Evolutionary conservation across 1,284 basidiomycete species (phyloP).

Genomic region (Austropuccinia psidii): DNA sequence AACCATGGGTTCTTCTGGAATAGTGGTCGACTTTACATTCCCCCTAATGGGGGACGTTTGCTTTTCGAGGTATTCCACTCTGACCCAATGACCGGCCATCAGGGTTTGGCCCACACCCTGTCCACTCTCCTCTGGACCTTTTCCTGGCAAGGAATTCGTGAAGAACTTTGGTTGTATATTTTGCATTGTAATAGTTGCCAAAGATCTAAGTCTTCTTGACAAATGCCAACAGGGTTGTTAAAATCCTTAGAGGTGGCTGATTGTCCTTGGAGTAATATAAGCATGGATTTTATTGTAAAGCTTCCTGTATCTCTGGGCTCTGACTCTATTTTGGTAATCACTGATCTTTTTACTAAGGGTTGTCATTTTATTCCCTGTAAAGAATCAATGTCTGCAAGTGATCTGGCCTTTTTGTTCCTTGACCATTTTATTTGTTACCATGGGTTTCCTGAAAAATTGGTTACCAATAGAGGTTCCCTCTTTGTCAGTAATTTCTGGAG

Average conservation of each 20-base stretch:
- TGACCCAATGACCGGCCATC: not conserved
- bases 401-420: not conserved
- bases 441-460: constrained; percentile 7
- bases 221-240: not conserved
- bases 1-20: not conserved
- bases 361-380: constrained; percentile 7
- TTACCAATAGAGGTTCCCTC: not conserved
- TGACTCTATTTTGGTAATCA: constrained; percentile 11
- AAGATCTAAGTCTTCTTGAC: not conserved
- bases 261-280: constrained; percentile 9
- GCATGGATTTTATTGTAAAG: constrained; percentile 19
- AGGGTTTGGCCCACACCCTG: not conserved
- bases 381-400: not conserved
- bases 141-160: not conserved
- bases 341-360: not conserved
- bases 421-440: not conserved
- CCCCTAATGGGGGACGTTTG: not conserved
- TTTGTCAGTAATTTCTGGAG: constrained; percentile 6
- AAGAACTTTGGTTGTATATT: not conserved
- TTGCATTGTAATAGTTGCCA: not conserved
- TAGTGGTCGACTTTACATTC: not conserved
- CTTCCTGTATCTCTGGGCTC: not conserved
- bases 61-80: not conserved
- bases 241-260: not conserved
- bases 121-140: not conserved